Base-by-base conservation (phyloP, 305 asterid genomes). In the Euphrasia arctica region DNA sequence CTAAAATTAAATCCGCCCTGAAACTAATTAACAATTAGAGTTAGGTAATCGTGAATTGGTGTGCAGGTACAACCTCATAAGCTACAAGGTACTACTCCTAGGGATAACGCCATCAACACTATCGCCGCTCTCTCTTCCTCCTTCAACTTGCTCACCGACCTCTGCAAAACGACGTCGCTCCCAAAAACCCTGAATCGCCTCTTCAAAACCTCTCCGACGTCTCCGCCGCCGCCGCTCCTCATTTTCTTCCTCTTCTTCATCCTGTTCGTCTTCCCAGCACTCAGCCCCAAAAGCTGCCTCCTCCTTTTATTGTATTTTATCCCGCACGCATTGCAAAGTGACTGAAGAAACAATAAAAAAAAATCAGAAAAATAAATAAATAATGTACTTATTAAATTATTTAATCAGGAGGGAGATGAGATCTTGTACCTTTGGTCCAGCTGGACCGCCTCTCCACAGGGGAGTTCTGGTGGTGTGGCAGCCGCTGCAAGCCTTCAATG, bases 401-500 rank as follows among this genome's bases (percentile, higher is more conserved):
- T 58, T 36, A 11, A 58, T 13, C 0, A 6, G 5, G 36, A 32
- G 36, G 36, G 36, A 32, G 7, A 31, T 1, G 7, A 18, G 60
- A 34, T 4, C 14, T 1, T 9, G 14, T 54, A 91, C 98, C 95
- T 91, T 89, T 3, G 96, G 98, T 41, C 98, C 98, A 67, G 79
- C 77, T 41, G 98, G 96, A 39, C 98, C 98, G 74, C 96, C 95
- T 71, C 98, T 68, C 98, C 98, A 91, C 0, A 91, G 87, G n/a
- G 98, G 96, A 4, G 98, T 91, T 68, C 70, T 79, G n/a, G 98
- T 75, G 1, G 96, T 89, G 60, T 72, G 79, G 65, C 98, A 91
- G 70, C 71, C 86, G 45, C 85, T 75, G 79, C 98, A 91, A 58
- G 73, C 75, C 70, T 83, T 91, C 64, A 79, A 59, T 3, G 87